phyloP scores from a whole-genome alignment of 2,329 filamentous ascomycete species.

The Hortaea sp. region DNA sequence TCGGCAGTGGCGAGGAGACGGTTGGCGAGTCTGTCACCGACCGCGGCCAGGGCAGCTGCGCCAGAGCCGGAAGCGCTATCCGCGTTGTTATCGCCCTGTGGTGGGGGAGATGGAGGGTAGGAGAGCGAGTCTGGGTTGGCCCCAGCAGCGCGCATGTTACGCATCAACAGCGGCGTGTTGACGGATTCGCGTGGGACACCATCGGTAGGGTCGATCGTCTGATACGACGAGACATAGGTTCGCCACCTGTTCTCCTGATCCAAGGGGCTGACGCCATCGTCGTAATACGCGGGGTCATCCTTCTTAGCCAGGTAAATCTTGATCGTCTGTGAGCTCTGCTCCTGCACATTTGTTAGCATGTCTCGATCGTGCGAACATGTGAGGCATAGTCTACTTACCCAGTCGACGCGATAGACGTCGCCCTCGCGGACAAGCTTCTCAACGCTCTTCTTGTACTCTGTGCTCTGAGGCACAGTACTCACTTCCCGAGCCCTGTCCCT shows the following conservation, averaged over 20 bases:
- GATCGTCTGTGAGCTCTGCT: slow-evolving; percentile 57
- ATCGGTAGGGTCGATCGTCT: slow-evolving; percentile 72
- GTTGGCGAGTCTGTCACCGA: slow-evolving; percentile 5
- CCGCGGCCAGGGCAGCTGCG: background rate
- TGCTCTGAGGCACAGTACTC: slow-evolving; percentile 82
- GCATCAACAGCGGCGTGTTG: slow-evolving; percentile 29
- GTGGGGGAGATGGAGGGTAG: slow-evolving; percentile 10
- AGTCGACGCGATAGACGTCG: slow-evolving; percentile 82
- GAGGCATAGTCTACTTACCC: slow-evolving; percentile 53
- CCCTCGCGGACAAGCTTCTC: slow-evolving; percentile 89
- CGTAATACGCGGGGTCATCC: slow-evolving; percentile 63
- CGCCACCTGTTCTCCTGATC: slow-evolving; percentile 60
- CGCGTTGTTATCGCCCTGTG: slow-evolving; percentile 1
- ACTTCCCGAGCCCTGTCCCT: slow-evolving; percentile 70
- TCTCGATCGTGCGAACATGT: background rate
- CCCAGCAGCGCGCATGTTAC: slow-evolving; percentile 30
- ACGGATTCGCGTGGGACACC: slow-evolving; percentile 25
- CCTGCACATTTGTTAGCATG: slow-evolving; percentile 31
- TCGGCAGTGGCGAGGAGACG: slow-evolving; percentile 17
- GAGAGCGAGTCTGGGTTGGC: slow-evolving; percentile 17
- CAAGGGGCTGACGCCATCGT: slow-evolving; percentile 53
- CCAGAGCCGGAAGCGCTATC: background rate
- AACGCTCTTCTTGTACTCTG: slow-evolving; percentile 80
- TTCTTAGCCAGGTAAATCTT: slow-evolving; percentile 76
- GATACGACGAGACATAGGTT: slow-evolving; percentile 89